phyloP scores from a whole-genome alignment of 75 land plant species.

The Gnetum montanum region DNA sequence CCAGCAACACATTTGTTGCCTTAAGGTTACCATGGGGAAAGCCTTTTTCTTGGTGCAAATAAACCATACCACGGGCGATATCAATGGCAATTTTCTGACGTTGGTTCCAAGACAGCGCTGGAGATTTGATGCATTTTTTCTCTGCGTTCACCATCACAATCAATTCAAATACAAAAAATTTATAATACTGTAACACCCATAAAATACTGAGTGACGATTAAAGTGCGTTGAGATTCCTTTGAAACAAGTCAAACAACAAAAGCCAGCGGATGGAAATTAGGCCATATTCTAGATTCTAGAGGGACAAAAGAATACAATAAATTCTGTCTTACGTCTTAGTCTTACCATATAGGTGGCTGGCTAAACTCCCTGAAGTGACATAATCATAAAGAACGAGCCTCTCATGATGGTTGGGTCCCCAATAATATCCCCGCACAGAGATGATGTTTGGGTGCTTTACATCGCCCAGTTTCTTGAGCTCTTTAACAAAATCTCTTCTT shows the following conservation, averaged over 20 bases:
- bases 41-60: constrained; percentile 83
- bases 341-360: constrained; percentile 81
- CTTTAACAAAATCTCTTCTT: constrained; percentile 81
- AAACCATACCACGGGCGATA: constrained; percentile 83
- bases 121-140: constrained; percentile 55
- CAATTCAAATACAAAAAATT: background rate
- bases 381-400: constrained; percentile 90
- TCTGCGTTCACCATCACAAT: no score
- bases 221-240: background rate
- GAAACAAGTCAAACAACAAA: no score
- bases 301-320: no score
- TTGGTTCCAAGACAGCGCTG: constrained; percentile 77
- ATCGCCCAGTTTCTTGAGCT: constrained; percentile 84
- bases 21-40: constrained; percentile 93
- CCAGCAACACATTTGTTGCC: constrained; percentile 75
- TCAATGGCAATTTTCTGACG: constrained; percentile 83
- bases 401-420: constrained; percentile 99
- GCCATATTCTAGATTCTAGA: no score
- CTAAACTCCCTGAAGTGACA: constrained; percentile 75
- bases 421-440: constrained; percentile 85
- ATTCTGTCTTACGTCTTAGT: no score
- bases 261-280: no score
- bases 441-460: constrained; percentile 89
- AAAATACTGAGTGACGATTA: background rate
- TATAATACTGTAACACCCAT: background rate